Evolutionary conservation across 2,329 filamentous ascomycete genomes (phyloP).

Genomic region (Polytolypa hystricis): DNA sequence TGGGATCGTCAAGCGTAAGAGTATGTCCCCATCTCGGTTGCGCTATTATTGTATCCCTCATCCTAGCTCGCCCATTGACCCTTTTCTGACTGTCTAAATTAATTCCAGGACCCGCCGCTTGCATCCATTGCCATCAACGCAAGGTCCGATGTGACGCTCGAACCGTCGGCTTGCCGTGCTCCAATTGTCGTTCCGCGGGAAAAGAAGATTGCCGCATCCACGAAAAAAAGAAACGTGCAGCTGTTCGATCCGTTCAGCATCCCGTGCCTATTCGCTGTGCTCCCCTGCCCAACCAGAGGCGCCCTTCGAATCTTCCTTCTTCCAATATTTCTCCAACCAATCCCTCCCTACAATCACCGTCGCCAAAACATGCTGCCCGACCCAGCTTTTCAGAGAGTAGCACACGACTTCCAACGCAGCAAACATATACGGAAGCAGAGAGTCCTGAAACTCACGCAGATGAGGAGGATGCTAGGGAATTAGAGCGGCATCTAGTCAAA

Average conservation of each 20-base stretch:
- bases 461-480: slow-evolving; percentile 30
- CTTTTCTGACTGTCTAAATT: background rate
- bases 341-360: slow-evolving; percentile 3
- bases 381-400: no score
- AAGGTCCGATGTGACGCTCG: slow-evolving; percentile 43
- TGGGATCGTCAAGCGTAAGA: slow-evolving; percentile 11
- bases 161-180: slow-evolving; percentile 37
- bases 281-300: slow-evolving; percentile 15
- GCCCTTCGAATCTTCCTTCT: background rate
- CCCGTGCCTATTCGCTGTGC: slow-evolving; percentile 38
- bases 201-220: slow-evolving; percentile 37
- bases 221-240: slow-evolving; percentile 40
- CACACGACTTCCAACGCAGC: slow-evolving; percentile 4
- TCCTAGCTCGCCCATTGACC: background rate
- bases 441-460: slow-evolving; percentile 22
- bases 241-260: slow-evolving; percentile 30
- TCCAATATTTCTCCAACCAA: slow-evolving; percentile 3
- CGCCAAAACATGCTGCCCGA: slow-evolving; percentile 2
- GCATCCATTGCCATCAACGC: slow-evolving; percentile 39
- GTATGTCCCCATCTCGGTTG: slow-evolving; percentile 7
- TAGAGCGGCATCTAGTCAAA: slow-evolving; percentile 39
- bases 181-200: slow-evolving; percentile 36
- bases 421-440: slow-evolving; percentile 17
- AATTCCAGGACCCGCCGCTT: slow-evolving; percentile 33
- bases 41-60: background rate